Percentiles rank a stretch among this genome's conserved stretches.
Evolutionary conservation across 2,329 filamentous ascomycete genomes (phyloP).

Genomic region (Annulohypoxylon truncatum): DNA sequence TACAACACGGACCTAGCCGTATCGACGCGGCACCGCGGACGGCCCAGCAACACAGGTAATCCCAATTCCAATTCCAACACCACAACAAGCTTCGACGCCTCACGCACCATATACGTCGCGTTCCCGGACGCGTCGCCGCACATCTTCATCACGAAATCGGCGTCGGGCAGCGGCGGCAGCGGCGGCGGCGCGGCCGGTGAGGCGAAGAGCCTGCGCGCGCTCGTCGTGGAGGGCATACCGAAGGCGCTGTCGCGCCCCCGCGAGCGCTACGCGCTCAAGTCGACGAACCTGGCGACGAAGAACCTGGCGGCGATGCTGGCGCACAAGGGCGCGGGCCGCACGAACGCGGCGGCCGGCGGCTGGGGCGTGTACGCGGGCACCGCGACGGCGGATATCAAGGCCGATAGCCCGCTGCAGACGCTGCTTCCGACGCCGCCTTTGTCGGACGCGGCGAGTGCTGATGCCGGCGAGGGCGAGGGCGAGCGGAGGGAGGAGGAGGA

Average conservation of each 20-base stretch:
- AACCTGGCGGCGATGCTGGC: slow-evolving; percentile 77
- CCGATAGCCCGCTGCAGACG: slow-evolving; percentile 66
- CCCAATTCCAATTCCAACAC: slow-evolving; percentile 39
- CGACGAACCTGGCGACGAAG: slow-evolving; percentile 75
- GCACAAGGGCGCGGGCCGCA: slow-evolving; percentile 74
- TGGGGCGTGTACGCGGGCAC: slow-evolving; percentile 77
- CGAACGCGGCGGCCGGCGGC: slow-evolving; percentile 78
- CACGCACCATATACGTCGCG: slow-evolving; percentile 80
- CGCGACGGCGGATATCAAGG: slow-evolving; percentile 58
- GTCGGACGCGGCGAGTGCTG: slow-evolving; percentile 52
- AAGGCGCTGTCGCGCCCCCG: slow-evolving; percentile 83
- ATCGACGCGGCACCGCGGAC: slow-evolving; percentile 40
- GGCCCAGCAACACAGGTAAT: slow-evolving; percentile 1
- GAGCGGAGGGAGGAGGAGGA: slow-evolving; percentile 42
- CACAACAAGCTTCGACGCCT: slow-evolving; percentile 67
- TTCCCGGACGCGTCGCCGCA: slow-evolving; percentile 85
- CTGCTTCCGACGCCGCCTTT: slow-evolving; percentile 61
- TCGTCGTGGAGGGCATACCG: slow-evolving; percentile 83
- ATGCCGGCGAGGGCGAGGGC: slow-evolving; percentile 40
- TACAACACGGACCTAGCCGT: slow-evolving; percentile 73
- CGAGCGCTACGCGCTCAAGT: slow-evolving; percentile 75
- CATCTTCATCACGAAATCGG: slow-evolving; percentile 71
- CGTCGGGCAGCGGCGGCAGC: slow-evolving; percentile 40
- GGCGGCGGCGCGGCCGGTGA: slow-evolving; percentile 61
- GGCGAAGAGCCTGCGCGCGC: slow-evolving; percentile 71